Base-by-base conservation (phyloP, 345 rosid species). In the Arabis hirsuta region DNA sequence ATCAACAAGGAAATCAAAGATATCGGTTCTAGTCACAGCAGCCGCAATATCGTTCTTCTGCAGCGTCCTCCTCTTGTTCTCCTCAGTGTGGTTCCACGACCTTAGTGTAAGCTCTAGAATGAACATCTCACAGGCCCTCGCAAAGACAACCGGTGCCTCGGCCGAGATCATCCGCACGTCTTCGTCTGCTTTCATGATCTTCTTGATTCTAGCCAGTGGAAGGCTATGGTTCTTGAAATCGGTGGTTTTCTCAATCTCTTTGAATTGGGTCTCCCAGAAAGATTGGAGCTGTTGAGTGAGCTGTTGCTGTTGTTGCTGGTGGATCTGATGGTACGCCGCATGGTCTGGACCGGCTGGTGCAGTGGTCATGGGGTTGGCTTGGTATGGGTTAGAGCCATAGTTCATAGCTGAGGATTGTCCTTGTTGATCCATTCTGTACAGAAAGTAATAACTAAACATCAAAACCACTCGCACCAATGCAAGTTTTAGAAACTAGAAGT, bases 181-280 rank as follows among this genome's bases (percentile, higher is more conserved):
- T 79, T 92, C 98, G n/a, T 92, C 98, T 0, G 98, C 98, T 81
- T 92, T 92, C 98, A 92, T 92, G 85, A 92, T 92, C 82, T 92
- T 92, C 83, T 92, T 92, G 85, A 92, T 92, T 83, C 98, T 87
- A 0, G 98, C 98, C 6, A 92, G 29, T 12, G 98, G 96, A 72
- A 92, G 90, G 83, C 90, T 88, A 65, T 92, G 98, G 77, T 88
- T 87, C 83, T 87, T 92, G 81, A 90, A 92, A 69, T 90, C 98
- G 3, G 86, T 76, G 41, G 85, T 90, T 68, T 82, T 85, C 63
- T 88, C 92, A 6, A 90, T 85, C 54, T 92, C 98, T 65, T 87
- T 86, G 78, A 81, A 82, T 68, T 92, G 98, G 31, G 70, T 81
- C n/a, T 82, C 84, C 98, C 98, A 92, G 62, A 92, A 92, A 6